These are phyloP conservation scores for Sechiopsis laciniata DNA, from an alignment of 306 rosid genomes.

Conservation along the genomic window DNA sequence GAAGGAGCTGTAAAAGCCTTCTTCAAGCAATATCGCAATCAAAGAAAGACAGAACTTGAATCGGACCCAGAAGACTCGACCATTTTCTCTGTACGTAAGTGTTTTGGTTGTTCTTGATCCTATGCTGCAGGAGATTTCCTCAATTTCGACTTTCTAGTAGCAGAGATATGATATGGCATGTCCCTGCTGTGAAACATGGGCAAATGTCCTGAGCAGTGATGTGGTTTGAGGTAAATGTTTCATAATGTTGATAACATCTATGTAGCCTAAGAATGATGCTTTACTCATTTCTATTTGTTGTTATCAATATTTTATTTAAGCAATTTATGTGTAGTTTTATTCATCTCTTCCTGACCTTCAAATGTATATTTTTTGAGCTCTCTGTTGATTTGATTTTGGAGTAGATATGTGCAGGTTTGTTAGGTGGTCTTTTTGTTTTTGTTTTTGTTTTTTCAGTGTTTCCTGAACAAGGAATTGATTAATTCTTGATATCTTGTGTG, in stretches of 20 bases:
- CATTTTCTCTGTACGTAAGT: slow-evolving; percentile 51
- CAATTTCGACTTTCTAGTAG: neutral
- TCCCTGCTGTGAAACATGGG: slow-evolving; percentile 13
- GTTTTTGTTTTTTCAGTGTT: no score
- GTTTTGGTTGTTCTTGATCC: slow-evolving; percentile 73
- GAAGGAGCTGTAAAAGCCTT: slow-evolving; percentile 95
- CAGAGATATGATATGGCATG: slow-evolving; percentile 2
- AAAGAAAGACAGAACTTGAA: slow-evolving; percentile 40
- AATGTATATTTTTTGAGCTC: slow-evolving; percentile 9
- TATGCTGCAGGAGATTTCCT: neutral
- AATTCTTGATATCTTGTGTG: neutral
- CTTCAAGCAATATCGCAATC: slow-evolving; percentile 72
- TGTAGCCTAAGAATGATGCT: neutral
- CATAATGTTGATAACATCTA: slow-evolving; percentile 10
- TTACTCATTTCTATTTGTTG: slow-evolving; percentile 12
- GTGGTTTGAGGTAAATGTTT: slow-evolving; percentile 16
- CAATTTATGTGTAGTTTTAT: neutral
- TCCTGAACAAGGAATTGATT: slow-evolving; percentile 2
- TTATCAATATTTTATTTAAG: neutral
- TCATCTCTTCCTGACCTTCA: neutral
- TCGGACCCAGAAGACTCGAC: slow-evolving; percentile 41
- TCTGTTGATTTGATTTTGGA: slow-evolving; percentile 3
- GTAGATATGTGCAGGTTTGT: slow-evolving; percentile 15
- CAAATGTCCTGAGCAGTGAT: slow-evolving; percentile 12
- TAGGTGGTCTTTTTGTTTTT: neutral